These are phyloP conservation scores for Colletotrichum sp. DNA, from an alignment of 2,329 filamentous ascomycete genomes.

Conservation along the genomic window DNA sequence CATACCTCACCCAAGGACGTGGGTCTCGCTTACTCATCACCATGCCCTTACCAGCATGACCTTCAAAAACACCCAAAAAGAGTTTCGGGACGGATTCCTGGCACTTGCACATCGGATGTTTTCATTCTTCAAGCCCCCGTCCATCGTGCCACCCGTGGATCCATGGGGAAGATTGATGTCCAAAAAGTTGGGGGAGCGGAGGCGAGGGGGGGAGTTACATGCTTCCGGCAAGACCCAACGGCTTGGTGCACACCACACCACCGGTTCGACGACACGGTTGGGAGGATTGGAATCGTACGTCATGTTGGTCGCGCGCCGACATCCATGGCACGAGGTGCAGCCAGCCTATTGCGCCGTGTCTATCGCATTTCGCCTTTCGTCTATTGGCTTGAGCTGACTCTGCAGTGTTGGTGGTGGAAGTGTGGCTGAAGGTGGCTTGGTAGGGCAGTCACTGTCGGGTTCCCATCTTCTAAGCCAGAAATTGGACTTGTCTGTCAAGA, in stretches of 20 bases:
- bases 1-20: background rate
- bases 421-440: background rate
- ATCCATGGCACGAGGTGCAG: background rate
- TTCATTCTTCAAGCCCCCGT: background rate
- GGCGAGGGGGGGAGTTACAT: background rate
- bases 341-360: background rate
- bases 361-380: background rate
- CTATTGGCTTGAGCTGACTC: background rate
- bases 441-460: background rate
- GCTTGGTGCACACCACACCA: background rate
- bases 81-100: background rate
- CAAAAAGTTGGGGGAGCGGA: background rate
- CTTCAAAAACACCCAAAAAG: too few relatives aligned
- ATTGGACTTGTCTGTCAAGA: accelerated
- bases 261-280: background rate
- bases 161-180: background rate
- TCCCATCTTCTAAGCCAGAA: background rate
- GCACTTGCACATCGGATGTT: background rate
- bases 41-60: too few relatives aligned
- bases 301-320: background rate
- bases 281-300: background rate
- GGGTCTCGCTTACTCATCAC: background rate
- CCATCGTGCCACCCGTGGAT: background rate
- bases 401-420: background rate
- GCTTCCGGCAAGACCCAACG: background rate